A percentile compares a stretch with the other conserved stretches of the same genome.
These are phyloP conservation scores for Trichoderma sp. DNA, from an alignment of 2,329 filamentous ascomycete genomes.

Conservation along the genomic window DNA sequence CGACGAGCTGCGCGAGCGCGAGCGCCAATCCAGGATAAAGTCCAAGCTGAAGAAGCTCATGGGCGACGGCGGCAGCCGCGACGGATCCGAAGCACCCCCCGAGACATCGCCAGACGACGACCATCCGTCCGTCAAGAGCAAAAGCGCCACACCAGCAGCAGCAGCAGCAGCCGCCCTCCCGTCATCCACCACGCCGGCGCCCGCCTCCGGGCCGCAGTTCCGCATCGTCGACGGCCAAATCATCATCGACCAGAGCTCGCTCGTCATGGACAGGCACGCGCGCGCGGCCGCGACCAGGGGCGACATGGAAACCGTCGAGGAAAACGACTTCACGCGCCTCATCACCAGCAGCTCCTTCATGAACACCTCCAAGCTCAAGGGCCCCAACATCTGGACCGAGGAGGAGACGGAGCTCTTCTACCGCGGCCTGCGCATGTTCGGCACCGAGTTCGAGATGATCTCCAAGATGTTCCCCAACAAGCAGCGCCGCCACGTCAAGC, in stretches of 20 bases:
- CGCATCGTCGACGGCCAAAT: slow-evolving; percentile 72
- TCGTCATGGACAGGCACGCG: slow-evolving; percentile 69
- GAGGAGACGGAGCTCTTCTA: slow-evolving; percentile 76
- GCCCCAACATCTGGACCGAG: slow-evolving; percentile 69
- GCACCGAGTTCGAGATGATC: slow-evolving; percentile 83
- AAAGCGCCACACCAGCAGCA: slow-evolving; percentile 27
- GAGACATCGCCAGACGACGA: slow-evolving; percentile 22
- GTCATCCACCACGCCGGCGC: slow-evolving; percentile 32
- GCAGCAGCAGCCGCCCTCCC: slow-evolving; percentile 12
- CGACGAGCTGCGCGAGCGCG: slow-evolving; percentile 69
- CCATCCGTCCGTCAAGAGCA: slow-evolving; percentile 21
- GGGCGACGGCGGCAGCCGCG: slow-evolving; percentile 33
- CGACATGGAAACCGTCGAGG: slow-evolving; percentile 67
- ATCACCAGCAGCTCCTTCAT: slow-evolving; percentile 70
- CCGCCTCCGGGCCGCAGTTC: slow-evolving; percentile 55
- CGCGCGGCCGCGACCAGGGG: slow-evolving; percentile 55
- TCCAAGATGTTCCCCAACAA: slow-evolving; percentile 72
- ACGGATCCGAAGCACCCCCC: slow-evolving; percentile 28
- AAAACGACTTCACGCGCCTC: slow-evolving; percentile 75
- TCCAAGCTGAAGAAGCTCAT: slow-evolving; percentile 37
- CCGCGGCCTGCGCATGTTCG: slow-evolving; percentile 72
- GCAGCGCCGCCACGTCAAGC: slow-evolving; percentile 73
- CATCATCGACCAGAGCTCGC: slow-evolving; percentile 68
- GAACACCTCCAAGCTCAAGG: slow-evolving; percentile 61
- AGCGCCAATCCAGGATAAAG: slow-evolving; percentile 50